These are phyloP conservation scores for Azolla pinnata DNA, from an alignment of 75 land plant species.

Conservation along the genomic window DNA sequence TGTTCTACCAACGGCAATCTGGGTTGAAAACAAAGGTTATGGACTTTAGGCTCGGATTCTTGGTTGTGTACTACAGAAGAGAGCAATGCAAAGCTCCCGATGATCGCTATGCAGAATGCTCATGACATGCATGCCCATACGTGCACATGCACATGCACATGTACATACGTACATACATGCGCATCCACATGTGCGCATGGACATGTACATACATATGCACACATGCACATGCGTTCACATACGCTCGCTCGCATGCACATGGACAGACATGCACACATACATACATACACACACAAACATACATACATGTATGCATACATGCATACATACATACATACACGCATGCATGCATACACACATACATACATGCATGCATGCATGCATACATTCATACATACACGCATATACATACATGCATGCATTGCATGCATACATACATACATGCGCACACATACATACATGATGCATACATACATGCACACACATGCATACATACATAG, in stretches of 20 bases:
- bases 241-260: not conserved
- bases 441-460: too few species aligned
- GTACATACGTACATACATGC: not conserved
- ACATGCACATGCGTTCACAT: not conserved
- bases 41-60: too few species aligned
- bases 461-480: too few species aligned
- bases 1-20: too few species aligned
- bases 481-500: too few species aligned
- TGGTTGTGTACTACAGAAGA: too few species aligned
- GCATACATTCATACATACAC: not conserved
- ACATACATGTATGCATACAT: not conserved
- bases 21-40: too few species aligned
- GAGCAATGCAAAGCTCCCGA: too few species aligned
- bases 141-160: too few species aligned
- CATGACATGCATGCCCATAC: too few species aligned
- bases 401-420: not conserved
- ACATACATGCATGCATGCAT: not conserved
- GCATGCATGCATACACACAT: not conserved
- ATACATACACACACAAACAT: not conserved
- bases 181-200: not conserved
- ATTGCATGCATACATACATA: not conserved
- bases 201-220: not conserved
- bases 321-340: constrained; percentile 1
- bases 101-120: too few species aligned
- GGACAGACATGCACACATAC: not conserved